These are phyloP conservation scores for Melastoma malabathricum DNA, from an alignment of 345 rosid species.

Conservation along the genomic window DNA sequence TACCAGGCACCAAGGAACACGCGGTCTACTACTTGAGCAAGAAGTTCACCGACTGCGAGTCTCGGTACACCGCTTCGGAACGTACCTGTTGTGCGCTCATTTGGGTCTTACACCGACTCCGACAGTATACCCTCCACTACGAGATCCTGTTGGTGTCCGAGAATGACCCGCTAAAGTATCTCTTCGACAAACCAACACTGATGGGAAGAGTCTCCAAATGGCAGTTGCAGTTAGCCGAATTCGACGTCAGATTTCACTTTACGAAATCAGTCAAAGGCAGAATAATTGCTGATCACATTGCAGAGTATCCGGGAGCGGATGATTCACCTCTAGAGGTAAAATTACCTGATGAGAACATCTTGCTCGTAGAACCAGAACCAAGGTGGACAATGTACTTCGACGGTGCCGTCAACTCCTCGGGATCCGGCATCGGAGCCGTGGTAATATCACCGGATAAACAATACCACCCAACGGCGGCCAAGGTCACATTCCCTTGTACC, in stretches of 20 bases:
- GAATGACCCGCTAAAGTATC: too few species aligned
- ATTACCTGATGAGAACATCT: neutral
- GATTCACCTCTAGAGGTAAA: neutral
- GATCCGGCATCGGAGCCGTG: neutral
- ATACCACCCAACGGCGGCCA: neutral
- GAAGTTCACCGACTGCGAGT: neutral
- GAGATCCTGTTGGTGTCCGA: too few species aligned
- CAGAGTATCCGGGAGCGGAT: neutral
- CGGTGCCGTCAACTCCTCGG: too few species aligned
- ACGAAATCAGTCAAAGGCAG: neutral
- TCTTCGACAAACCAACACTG: too few species aligned
- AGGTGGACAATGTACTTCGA: too few species aligned
- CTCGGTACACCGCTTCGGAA: neutral
- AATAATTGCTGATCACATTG: neutral
- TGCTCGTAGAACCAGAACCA: too few species aligned
- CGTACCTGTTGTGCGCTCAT: neutral
- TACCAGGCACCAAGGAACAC: neutral
- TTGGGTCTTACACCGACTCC: neutral
- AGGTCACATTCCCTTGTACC: neutral
- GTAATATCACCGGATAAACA: neutral
- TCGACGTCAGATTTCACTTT: too few species aligned
- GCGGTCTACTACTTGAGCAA: neutral
- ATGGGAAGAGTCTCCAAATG: too few species aligned
- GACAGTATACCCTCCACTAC: neutral
- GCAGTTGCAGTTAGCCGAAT: too few species aligned